These are phyloP conservation scores for Epichloe aotearoae DNA, from an alignment of 2,329 filamentous ascomycete species.

Conservation along the genomic window DNA sequence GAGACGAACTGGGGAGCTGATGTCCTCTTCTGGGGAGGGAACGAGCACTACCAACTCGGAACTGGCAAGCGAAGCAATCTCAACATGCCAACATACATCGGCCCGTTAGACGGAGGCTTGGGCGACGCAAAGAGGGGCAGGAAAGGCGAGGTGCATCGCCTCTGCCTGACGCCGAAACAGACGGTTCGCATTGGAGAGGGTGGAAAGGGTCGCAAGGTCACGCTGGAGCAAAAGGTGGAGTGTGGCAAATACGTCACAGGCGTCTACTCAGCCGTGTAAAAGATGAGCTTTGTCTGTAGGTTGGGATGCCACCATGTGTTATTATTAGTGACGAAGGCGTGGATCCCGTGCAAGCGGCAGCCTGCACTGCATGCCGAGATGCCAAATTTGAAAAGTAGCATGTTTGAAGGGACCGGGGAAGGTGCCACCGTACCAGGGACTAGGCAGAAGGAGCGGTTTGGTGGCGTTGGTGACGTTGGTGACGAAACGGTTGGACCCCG, in stretches of 20 bases:
- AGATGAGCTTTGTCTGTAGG: not conserved
- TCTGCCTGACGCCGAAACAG: constrained; percentile 67
- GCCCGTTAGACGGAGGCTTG: constrained; percentile 51
- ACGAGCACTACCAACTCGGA: constrained; percentile 86
- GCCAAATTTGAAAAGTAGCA: not conserved
- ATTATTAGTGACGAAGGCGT: not conserved
- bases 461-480: not conserved
- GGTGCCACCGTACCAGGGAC: no score
- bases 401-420: no score
- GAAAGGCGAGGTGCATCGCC: constrained; percentile 52
- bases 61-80: constrained; percentile 80
- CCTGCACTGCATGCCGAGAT: not conserved
- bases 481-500: not conserved
- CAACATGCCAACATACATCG: constrained; percentile 63
- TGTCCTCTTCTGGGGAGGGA: constrained; percentile 86
- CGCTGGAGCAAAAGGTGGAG: constrained; percentile 74
- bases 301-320: not conserved
- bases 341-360: not conserved
- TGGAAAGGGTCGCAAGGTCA: constrained; percentile 53
- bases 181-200: constrained; percentile 50
- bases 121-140: constrained; percentile 48
- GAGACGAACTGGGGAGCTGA: constrained; percentile 84
- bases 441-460: no score
- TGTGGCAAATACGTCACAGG: constrained; percentile 73
- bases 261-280: constrained; percentile 57